Percentiles rank a stretch among this genome's conserved stretches.
Conservation (phyloP, 2,329 filamentous ascomycete genomes). For the Blastomyces parvus region DNA sequence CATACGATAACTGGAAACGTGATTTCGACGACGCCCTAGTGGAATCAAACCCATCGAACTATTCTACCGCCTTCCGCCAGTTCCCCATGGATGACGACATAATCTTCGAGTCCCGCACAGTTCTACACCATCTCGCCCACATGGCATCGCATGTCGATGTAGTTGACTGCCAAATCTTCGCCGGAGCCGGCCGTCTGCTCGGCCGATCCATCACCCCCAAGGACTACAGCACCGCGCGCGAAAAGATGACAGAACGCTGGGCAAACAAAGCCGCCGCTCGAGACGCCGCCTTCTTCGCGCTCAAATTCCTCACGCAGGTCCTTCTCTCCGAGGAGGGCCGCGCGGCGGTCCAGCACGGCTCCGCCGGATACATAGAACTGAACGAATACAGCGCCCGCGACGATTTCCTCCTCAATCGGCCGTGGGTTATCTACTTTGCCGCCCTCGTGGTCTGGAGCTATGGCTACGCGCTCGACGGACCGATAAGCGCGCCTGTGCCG, state of each 20-base stretch:
- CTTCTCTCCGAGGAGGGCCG: constrained; percentile 52
- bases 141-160: constrained; percentile 98
- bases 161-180: constrained; percentile 95
- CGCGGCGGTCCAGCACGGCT: constrained; percentile 16
- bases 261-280: constrained; percentile 78
- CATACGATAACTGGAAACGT: constrained; percentile 87
- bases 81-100: constrained; percentile 50
- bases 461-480: constrained; percentile 79
- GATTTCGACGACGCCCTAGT: constrained; percentile 79
- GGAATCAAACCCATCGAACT: constrained; percentile 31
- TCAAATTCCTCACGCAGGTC: constrained; percentile 81
- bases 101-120: constrained; percentile 78
- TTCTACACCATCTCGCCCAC: constrained; percentile 86
- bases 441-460: constrained; percentile 92
- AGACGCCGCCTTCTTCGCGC: constrained; percentile 84
- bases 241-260: constrained; percentile 82
- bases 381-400: constrained; percentile 68
- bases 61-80: constrained; percentile 18
- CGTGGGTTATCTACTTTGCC: constrained; percentile 93
- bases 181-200: constrained; percentile 72
- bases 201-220: constrained; percentile 74
- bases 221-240: constrained; percentile 69
- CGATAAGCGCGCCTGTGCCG: constrained; percentile 43
- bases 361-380: background rate
- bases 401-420: constrained; percentile 80